These are phyloP conservation scores for Parathielavia hyrcaniae DNA, from an alignment of 495 filamentous ascomycete species.

Conservation along the genomic window DNA sequence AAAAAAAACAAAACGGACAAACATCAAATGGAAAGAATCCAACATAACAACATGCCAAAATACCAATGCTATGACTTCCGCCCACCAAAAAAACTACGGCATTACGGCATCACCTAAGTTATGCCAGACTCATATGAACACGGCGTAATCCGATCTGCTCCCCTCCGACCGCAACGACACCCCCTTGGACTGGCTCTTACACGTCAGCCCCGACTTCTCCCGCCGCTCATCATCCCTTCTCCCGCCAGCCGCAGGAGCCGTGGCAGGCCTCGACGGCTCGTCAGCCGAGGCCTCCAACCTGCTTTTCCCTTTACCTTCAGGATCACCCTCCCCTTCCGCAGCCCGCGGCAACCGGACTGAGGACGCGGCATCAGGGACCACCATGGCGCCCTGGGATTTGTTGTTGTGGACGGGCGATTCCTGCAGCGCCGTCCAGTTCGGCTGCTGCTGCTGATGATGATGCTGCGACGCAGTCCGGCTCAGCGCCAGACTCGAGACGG, in stretches of 20 bases:
- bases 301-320: background rate
- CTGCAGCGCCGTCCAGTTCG: constrained; percentile 20
- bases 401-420: constrained; percentile 21
- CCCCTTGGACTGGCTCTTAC: constrained; percentile 12
- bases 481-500: constrained; percentile 14
- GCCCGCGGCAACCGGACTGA: background rate
- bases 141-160: constrained; percentile 23
- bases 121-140: constrained; percentile 18
- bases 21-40: background rate
- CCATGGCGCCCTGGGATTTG: constrained; percentile 2
- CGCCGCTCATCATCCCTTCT: background rate
- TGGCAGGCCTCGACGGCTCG: background rate
- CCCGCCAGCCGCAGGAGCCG: background rate
- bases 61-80: background rate
- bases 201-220: background rate
- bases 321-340: background rate
- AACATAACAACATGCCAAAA: background rate
- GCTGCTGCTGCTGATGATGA: constrained; percentile 1
- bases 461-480: background rate
- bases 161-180: constrained; percentile 8
- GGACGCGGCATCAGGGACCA: background rate
- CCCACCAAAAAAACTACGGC: background rate
- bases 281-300: background rate
- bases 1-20: no score
- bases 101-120: background rate